Base-by-base conservation (phyloP, 805 yeast species). In the Torulaspora franciscae region DNA sequence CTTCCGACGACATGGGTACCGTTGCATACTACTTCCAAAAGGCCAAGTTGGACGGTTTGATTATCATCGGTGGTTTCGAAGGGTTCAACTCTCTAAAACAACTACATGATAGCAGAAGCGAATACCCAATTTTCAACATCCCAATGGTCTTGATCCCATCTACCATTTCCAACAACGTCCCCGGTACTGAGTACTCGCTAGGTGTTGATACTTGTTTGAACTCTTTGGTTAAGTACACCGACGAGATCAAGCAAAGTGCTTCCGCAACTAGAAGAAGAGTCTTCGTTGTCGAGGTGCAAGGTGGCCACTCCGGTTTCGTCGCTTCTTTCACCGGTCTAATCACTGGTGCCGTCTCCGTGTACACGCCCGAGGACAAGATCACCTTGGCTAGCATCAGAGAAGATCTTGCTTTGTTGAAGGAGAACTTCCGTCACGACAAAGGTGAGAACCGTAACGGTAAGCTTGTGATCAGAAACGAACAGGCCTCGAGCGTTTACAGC, bases 131-230 rank as follows among this genome's bases (percentile, higher is more conserved):
- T 24, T 86, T 93, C 71, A 80, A 91, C 67, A 89, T 93, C 54
- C 99, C 99, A 51, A 83, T 91, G 86, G 85, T 86, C 33, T 79
- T 87, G 56, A 75, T 93, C 54, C 99, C 99, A 8, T 91, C 98
- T 2, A 93, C 99, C 2, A 87, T 93, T 52, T 89, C 97, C 13
- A 93, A 93, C 71, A 93, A 93, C 58, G 98, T 93, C 40, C 99
- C 99, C n/a, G 99, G 99, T 48, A 84, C 98, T 1, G 97, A 93
- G 68, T 89, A 89, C 67, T 89, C 97, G 0, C 70, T 93, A 47
- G 99, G 99, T 47, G 76, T 89, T 9, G 99, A 93, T 65, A 93
- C 99, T 8, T 95, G 99, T 73, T 72, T 93, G 73, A 93, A 93
- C 68, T 73, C 93, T 7, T 74, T 93, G 58, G 88, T 89, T 51